Evolutionary conservation across 31 red algal genomes (phyloP), one percentile per base, ranked within the genome.

Genomic region (Endocladia muricata): DNA sequence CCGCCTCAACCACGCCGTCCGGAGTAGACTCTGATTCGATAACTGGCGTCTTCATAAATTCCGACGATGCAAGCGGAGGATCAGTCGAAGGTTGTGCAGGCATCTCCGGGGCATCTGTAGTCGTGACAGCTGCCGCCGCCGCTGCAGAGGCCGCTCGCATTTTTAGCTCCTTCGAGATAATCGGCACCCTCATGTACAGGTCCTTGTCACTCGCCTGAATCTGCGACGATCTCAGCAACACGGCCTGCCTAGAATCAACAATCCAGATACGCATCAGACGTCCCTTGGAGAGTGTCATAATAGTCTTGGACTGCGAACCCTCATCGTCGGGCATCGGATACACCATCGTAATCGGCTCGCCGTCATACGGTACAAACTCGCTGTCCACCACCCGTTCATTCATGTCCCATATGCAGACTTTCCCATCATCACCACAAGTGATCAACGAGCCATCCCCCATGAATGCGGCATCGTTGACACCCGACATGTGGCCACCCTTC

Each of bases 141-240:
- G 65, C 79, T 6, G 79, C 79, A 9, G 79, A 65, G 30, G 79
- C 79, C 28, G 79, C 79, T 44, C 79, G 47, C 26, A 52, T 68
- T 68, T 83, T 83, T 29, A 83, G 79, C n/a, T 83, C 79, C 67
- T 72, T 83, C 11, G 79, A 83, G 64, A 85, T 85, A 49, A 23
- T 25, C 32, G 81, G 69, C 3, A 85, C 57, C 23, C 70, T 85
- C 81, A 85, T 76, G 61, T 76, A 74, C 21, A 85, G 41, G 36
- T 74, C 81, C 35, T 74, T 76, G n/a, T 76, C 71, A 56, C 70
- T 76, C 35, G 74, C 37, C 56, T 30, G 55, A 67, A 85, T 75
- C 6, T 23, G 37, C 33, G 64, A 68, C 4, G 69, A 54, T 52
- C 81, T 61, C n/a, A 85, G 81, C 37, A 85, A 22, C n/a, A 85